Evolutionary conservation across 2,329 filamentous ascomycete genomes (phyloP), one percentile per base, ranked within the genome.

Genomic region (Neopestalotiopsis rosae): DNA sequence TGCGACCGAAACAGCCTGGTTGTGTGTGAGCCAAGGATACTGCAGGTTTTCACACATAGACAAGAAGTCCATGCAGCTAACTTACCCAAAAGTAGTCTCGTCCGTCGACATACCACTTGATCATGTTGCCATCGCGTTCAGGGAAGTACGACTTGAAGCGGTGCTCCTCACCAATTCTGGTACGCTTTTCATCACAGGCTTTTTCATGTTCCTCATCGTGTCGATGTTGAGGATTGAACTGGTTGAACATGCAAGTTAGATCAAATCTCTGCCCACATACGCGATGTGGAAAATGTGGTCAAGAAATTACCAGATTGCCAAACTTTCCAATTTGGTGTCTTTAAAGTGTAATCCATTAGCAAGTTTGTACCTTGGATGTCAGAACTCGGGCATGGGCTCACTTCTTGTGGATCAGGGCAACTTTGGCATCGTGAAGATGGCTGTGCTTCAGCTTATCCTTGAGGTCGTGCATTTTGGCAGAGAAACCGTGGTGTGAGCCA

Each of bases 71-170:
- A 6, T 10, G 4, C 5, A n/a, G n/a, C 2, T 14, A 20, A 52
- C 79, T 72, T 72, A 83, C 89, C 91, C 94, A 97, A 79, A 96
- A 97, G 81, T 99, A 99, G 81, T 98, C 93, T 70, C 94, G 87
- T 3, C 94, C 96, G 78, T 98, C 96, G 12, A 98, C 94, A 81
- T 98, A 98, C 95, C 95, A 99, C 83, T 98, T 98, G 78, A 96
- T 86, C 69, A 92, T 86, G 79, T 98, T 98, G 34, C 91, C 92
- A 12, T 95, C 90, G 58, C 91, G 90, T 78, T 95, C 91, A 0
- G 95, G 95, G 49, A 97, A 97, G 81, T 93, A 99, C 4, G 94
- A 97, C n/a, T 92, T 80, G 83, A 94, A 98, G 57, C 95, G 91
- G 78, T 98, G 91, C 14, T 88, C 86, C 69, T 95, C 88, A 72